Base-by-base conservation (phyloP, 805 yeast species). In the Ogataea haglerorum region DNA sequence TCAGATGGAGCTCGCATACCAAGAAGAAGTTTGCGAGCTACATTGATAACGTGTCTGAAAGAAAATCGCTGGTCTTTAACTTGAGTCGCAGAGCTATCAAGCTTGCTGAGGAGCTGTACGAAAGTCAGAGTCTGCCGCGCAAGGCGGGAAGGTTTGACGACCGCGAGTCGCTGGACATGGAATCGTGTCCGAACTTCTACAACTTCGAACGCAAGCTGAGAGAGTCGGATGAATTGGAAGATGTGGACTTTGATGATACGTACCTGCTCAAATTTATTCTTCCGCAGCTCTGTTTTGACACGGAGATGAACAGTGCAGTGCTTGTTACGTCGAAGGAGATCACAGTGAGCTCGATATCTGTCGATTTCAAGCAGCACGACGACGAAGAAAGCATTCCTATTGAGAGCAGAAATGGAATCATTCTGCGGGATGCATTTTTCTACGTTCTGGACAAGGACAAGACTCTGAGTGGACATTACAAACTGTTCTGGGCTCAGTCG, bases 1-100 rank as follows among this genome's bases (percentile, higher is more conserved):
- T 88, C 51, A 80, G 78, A 49, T 89, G 96, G 96, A 82, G 85
- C 56, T 80, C 85, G 43, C 58, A 65, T 6, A 71, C 81, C 5
- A 68, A 95, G 42, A 76, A 85, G 49, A 69, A 76, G 16, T 63
- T 88, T 36, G 68, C 75, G 48, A 72, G 77, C 26, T 86, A 85
- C 54, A 57, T 81, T 16, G 62, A 57, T 29, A 52, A 52, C 36
- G 43, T 59, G 9, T 32, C 48, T 18, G 57, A 56, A 12, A 50
- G 65, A 46, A 46, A 46, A 25, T 52, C 61, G 10, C 22, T 48
- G 15, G 53, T 52, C 9, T 61, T 61, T 49, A 56, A 60, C 26
- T 23, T 56, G 49, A 56, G 63, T 42, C 55, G 60, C 26, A 52
- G 52, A 28, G 66, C 64, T 0, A 43, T 61, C 15, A 54, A 46